phyloP scores from a whole-genome alignment of 1,284 basidiomycete genomes.

The Marasmius tenuissimus region DNA sequence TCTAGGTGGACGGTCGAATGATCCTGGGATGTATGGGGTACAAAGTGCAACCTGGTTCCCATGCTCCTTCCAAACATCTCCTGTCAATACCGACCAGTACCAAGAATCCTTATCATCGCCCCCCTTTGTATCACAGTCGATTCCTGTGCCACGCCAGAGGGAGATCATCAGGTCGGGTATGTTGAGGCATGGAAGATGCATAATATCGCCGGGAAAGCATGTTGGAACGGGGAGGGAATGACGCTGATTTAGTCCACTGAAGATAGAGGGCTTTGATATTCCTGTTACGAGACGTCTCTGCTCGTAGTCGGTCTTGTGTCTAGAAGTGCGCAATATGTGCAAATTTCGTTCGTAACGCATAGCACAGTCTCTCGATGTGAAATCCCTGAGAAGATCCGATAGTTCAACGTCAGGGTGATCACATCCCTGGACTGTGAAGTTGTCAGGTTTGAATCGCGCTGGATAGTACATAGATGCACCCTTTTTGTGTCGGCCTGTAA shows the following conservation, averaged over 20 bases:
- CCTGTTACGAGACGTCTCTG: conserved; percentile 18
- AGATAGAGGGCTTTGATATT: conserved; percentile 17
- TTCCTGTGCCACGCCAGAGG: conserved; percentile 26
- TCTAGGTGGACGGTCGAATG: conserved; percentile 24
- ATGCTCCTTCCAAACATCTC: conserved; percentile 20
- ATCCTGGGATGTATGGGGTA: conserved; percentile 17
- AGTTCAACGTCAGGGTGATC: conserved; percentile 20
- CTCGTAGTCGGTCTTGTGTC: conserved; percentile 14
- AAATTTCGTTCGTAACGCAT: too few relatives aligned
- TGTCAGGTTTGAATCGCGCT: conserved; percentile 18
- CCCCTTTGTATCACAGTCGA: conserved; percentile 13
- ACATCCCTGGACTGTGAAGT: conserved; percentile 21
- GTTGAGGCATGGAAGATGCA: conserved; percentile 33
- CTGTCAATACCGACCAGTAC: conserved; percentile 25
- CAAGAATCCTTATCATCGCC: conserved; percentile 20
- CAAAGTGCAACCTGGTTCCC: conserved; percentile 19
- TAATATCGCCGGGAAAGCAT: conserved; percentile 27
- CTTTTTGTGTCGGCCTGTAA: conserved; percentile 18
- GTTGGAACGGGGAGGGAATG: conserved; percentile 16
- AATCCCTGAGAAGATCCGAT: neutral
- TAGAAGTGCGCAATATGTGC: too few relatives aligned
- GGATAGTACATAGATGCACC: conserved; percentile 22
- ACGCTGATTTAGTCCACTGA: conserved; percentile 16
- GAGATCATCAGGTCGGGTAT: conserved; percentile 26
- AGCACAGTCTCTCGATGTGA: too few relatives aligned